Percentiles rank a stretch among this genome's conserved stretches.
These are phyloP conservation scores for Cryptococcus maquisensis DNA, from an alignment of 1,284 basidiomycete species.

Conservation along the genomic window DNA sequence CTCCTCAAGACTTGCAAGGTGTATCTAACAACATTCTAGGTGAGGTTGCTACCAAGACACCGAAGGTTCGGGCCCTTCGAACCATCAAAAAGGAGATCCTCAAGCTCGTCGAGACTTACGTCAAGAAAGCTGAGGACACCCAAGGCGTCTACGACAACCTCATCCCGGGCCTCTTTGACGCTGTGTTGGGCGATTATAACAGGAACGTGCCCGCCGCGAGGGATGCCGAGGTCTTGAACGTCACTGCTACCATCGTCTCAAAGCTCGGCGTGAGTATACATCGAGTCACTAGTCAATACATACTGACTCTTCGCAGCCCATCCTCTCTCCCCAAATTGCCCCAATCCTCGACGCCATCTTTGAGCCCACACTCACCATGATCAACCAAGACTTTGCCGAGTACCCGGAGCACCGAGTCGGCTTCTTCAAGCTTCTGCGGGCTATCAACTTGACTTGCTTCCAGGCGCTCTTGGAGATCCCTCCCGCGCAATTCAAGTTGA, in stretches of 20 bases:
- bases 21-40: slow-evolving; percentile 53
- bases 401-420: slow-evolving; percentile 96
- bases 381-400: slow-evolving; percentile 98
- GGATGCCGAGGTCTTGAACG: slow-evolving; percentile 96
- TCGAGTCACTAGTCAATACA: background rate
- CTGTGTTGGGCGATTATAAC: slow-evolving; percentile 94
- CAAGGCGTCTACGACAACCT: slow-evolving; percentile 87
- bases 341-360: slow-evolving; percentile 96
- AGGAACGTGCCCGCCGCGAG: slow-evolving; percentile 89
- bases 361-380: slow-evolving; percentile 96
- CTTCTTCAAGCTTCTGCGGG: slow-evolving; percentile 93
- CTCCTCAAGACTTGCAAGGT: background rate
- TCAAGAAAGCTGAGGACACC: slow-evolving; percentile 92
- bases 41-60: slow-evolving; percentile 91
- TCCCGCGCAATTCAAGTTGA: slow-evolving; percentile 91
- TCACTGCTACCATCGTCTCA: slow-evolving; percentile 93
- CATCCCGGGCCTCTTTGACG: slow-evolving; percentile 93
- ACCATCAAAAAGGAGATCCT: slow-evolving; percentile 99
- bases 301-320: slow-evolving; percentile 52
- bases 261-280: slow-evolving; percentile 68
- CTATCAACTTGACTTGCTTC: slow-evolving; percentile 95
- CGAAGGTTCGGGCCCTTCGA: slow-evolving; percentile 87
- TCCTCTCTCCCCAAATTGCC: slow-evolving; percentile 91
- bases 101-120: slow-evolving; percentile 95
- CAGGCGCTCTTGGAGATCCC: slow-evolving; percentile 83